Evolutionary conservation across 371 early-diverging fungal genomes (phyloP).

Genomic region (Amoeboaphelidium occidentale): DNA sequence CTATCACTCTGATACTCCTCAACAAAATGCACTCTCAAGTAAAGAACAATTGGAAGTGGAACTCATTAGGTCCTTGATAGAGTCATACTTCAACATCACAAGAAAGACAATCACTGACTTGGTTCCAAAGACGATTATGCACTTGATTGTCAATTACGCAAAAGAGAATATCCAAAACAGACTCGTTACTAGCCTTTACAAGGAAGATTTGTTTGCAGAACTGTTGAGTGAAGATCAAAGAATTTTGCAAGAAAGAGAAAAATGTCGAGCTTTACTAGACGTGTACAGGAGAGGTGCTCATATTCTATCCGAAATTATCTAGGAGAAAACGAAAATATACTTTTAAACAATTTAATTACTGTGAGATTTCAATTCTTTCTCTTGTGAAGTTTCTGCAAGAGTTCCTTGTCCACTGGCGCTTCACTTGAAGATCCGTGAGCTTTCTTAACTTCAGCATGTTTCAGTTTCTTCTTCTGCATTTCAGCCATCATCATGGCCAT

Average conservation of each 20-base stretch:
- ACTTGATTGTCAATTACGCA: conserved; percentile 29
- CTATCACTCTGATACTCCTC: too few relatives aligned
- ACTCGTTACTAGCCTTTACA: conserved; percentile 57
- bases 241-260: conserved; percentile 40
- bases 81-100: conserved; percentile 60
- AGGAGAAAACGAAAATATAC: too few relatives aligned
- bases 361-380: too few relatives aligned
- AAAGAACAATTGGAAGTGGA: conserved; percentile 56
- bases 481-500: too few relatives aligned
- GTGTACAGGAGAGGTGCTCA: conserved; percentile 31
- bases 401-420: too few relatives aligned
- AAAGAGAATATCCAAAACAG: conserved; percentile 51
- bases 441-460: too few relatives aligned
- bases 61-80: conserved; percentile 31
- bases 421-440: too few relatives aligned
- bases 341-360: too few relatives aligned
- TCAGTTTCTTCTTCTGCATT: too few relatives aligned
- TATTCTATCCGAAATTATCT: background rate
- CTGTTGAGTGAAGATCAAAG: conserved; percentile 50
- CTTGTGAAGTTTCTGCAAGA: too few relatives aligned
- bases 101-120: conserved; percentile 60
- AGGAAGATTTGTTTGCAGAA: conserved; percentile 37
- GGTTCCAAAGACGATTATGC: conserved; percentile 84
- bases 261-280: conserved; percentile 46
- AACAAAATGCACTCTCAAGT: conserved; percentile 31